phyloP scores from a whole-genome alignment of 441 rosid species.

The Codiaeum variegatum region DNA sequence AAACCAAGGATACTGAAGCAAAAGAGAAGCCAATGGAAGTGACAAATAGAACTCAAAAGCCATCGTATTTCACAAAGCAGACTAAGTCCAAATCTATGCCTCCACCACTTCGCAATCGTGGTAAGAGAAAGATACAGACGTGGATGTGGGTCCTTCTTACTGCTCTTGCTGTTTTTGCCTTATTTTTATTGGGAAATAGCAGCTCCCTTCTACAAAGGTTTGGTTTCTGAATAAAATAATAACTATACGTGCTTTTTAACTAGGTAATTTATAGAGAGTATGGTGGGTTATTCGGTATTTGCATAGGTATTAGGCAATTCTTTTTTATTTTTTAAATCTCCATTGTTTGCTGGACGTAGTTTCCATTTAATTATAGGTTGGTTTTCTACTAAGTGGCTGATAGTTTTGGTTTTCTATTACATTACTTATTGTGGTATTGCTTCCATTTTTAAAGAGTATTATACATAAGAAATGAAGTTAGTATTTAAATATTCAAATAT shows the following conservation, averaged over 20 bases:
- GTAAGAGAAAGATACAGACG: slow-evolving; percentile 61
- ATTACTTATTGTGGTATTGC: slow-evolving; percentile 10
- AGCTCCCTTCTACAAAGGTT: slow-evolving; percentile 30
- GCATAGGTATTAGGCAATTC: slow-evolving; percentile 23
- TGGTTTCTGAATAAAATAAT: slow-evolving; percentile 12
- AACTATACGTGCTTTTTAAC: background rate
- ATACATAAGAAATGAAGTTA: too few relatives aligned
- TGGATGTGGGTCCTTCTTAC: slow-evolving; percentile 71
- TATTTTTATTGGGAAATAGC: slow-evolving; percentile 51
- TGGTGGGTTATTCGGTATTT: slow-evolving; percentile 9
- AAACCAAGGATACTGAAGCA: slow-evolving; percentile 40
- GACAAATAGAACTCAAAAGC: slow-evolving; percentile 46
- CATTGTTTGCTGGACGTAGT: slow-evolving; percentile 6
- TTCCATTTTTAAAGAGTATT: background rate
- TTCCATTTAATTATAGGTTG: slow-evolving; percentile 13
- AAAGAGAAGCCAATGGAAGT: slow-evolving; percentile 34
- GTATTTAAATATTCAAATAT: too few relatives aligned
- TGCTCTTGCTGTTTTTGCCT: slow-evolving; percentile 29
- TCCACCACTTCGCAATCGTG: slow-evolving; percentile 57
- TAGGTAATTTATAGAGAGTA: slow-evolving; percentile 11
- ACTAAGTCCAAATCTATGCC: slow-evolving; percentile 55
- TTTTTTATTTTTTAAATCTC: slow-evolving; percentile 7
- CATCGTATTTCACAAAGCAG: slow-evolving; percentile 50
- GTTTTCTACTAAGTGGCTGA: slow-evolving; percentile 12
- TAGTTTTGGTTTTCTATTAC: slow-evolving; percentile 1